Base-by-base conservation (phyloP, 208 protist species). In the Wallacemonas sp. region DNA sequence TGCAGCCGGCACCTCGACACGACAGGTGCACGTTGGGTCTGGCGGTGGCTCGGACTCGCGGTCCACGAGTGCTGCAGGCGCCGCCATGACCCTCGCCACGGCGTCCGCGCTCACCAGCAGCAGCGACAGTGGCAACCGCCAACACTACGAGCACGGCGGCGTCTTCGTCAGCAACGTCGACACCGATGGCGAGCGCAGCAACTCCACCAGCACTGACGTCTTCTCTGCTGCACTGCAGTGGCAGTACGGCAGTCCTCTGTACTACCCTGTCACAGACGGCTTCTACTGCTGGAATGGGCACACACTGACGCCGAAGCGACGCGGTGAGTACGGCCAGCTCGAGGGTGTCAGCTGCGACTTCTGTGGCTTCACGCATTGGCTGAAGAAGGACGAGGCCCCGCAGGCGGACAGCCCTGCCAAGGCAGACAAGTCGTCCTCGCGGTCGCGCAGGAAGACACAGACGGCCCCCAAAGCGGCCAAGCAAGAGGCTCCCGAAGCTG, bases 321-420 rank as follows among this genome's bases (percentile, higher is more conserved):
- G 74, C 17, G 24, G 46, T 4, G 60, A 73, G 48, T 93, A 95
- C 65, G 75, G 66, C 17, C 47, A 32, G 23, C 70, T 85, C 24
- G 90, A 92, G 26, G 90, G 87, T 29, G 74, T 95, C 43, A 90
- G 80, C 71, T 95, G 90, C 55, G 90, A 95, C 49, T 95, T 95
- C 49, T 95, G 90, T 47, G 90, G 90, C 14, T 62, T 79, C 63
- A 90, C 87, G 0, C 67, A 87, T 44, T 95, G 90, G 87, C 48
- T 80, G 5, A 72, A 75, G 4, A 48, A 49, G 11, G n/a, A 26
- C 19, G 14, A 46, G 5, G 60, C 54, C 24, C 29, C 23, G 11
- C 52, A 11, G 24, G 63, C 11, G 11, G 27, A 58, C 12, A 23
- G 1, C 39, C 11, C 44, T 33, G 21, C n/a, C n/a, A 33, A 48